A percentile compares a stretch with the other conserved stretches of the same genome.
These are phyloP conservation scores for Fusarium nematophilum DNA, from an alignment of 2,329 filamentous ascomycete species.

Conservation along the genomic window DNA sequence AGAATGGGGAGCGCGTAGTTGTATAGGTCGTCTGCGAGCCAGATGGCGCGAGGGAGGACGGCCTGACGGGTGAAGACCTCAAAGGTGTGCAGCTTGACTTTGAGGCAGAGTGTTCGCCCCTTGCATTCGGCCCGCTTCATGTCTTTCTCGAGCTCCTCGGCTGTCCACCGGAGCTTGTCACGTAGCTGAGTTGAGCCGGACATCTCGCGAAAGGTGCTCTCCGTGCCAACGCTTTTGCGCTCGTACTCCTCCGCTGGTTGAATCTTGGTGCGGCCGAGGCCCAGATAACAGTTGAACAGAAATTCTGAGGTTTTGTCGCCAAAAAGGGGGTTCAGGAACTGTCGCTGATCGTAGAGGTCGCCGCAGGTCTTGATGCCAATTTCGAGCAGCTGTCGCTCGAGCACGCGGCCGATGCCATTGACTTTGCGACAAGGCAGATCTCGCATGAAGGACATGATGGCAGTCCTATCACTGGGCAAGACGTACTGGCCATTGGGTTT, in stretches of 20 bases:
- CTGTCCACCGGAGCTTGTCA: conserved; percentile 82
- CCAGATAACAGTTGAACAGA: conserved; percentile 84
- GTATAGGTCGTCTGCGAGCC: conserved; percentile 83
- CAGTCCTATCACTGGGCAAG: conserved; percentile 75
- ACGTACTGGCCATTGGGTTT: conserved; percentile 95
- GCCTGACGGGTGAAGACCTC: conserved; percentile 89
- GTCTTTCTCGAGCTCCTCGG: conserved; percentile 89
- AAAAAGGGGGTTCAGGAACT: conserved; percentile 80
- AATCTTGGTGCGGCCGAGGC: conserved; percentile 85
- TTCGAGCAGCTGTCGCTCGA: conserved; percentile 89
- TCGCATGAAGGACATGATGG: conserved; percentile 88
- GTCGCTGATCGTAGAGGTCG: conserved; percentile 83
- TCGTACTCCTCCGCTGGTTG: conserved; percentile 91
- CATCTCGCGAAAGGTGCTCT: conserved; percentile 89
- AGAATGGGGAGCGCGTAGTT: conserved; percentile 85
- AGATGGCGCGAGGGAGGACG: conserved; percentile 77
- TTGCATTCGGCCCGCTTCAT: conserved; percentile 83
- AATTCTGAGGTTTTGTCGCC: conserved; percentile 93
- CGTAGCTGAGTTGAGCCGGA: conserved; percentile 74
- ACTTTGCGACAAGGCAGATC: conserved; percentile 88
- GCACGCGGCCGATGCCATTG: conserved; percentile 93
- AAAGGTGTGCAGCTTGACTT: conserved; percentile 94
- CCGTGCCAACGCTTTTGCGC: conserved; percentile 92
- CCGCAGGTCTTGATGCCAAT: conserved; percentile 90
- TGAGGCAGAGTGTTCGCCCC: conserved; percentile 89